Evolutionary conservation across 352 stramenopile genomes (phyloP).

Genomic region (Elongisporangium senticosum): DNA sequence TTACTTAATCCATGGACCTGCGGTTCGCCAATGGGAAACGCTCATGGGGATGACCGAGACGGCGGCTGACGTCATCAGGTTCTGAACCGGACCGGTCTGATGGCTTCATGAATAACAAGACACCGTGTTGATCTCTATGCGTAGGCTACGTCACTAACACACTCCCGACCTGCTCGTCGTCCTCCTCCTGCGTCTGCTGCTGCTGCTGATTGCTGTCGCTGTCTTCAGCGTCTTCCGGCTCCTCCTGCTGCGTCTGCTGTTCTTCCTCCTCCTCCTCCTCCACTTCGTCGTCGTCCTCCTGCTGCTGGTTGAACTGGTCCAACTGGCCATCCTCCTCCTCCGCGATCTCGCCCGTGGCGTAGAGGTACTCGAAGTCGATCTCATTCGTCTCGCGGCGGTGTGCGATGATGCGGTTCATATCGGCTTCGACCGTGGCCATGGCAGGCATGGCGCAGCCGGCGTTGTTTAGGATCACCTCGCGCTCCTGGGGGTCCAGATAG

Average conservation of each 20-base stretch:
- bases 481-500: slow-evolving; percentile 72
- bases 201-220: slow-evolving; percentile 11
- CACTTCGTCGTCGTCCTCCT: slow-evolving; percentile 22
- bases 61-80: no score
- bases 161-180: no score
- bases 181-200: no score
- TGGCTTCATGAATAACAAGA: no score
- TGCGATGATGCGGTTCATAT: slow-evolving; percentile 81
- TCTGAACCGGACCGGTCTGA: no score
- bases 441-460: slow-evolving; percentile 66
- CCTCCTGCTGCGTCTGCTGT: slow-evolving; percentile 2
- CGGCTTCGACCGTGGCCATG: slow-evolving; percentile 68
- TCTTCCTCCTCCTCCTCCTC: slow-evolving; percentile 12
- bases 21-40: no score
- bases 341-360: slow-evolving; percentile 33
- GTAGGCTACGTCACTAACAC: no score
- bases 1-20: no score
- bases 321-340: slow-evolving; percentile 27
- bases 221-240: slow-evolving; percentile 12
- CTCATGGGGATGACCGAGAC: no score
- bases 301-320: slow-evolving; percentile 26
- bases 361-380: slow-evolving; percentile 77
- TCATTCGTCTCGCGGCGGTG: slow-evolving; percentile 79
- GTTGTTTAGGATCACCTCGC: slow-evolving; percentile 70
- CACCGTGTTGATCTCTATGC: no score